Evolutionary conservation across 2,329 filamentous ascomycete species (phyloP).

Genomic region (Colletotrichum sp.): DNA sequence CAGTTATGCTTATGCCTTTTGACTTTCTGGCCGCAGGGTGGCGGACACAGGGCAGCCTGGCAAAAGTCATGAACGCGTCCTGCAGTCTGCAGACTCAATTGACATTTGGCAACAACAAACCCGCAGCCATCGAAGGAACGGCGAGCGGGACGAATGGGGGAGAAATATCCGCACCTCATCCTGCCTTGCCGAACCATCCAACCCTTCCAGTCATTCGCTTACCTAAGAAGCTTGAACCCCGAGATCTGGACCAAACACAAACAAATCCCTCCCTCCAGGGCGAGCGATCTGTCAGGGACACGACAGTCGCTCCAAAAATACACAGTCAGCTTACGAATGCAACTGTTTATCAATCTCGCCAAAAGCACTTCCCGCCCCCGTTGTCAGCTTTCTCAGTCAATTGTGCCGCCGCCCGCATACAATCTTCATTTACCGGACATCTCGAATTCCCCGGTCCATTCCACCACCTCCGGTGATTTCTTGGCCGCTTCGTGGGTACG

Average conservation of each 20-base stretch:
- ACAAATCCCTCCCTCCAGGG: neutral
- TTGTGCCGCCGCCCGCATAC: neutral
- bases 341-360: neutral
- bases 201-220: neutral
- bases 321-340: neutral
- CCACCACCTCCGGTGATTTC: neutral
- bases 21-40: neutral
- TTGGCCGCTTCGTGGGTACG: neutral
- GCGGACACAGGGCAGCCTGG: neutral
- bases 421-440: neutral
- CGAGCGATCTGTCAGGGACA: neutral
- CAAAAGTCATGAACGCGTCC: neutral
- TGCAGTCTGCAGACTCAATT: neutral
- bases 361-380: neutral
- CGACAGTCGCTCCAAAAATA: neutral
- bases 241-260: neutral
- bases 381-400: neutral
- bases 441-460: neutral
- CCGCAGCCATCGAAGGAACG: neutral
- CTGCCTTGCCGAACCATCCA: neutral
- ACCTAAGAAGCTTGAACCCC: neutral
- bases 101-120: neutral
- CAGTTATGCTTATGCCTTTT: constrained; percentile 7
- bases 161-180: neutral
- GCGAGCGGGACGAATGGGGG: neutral